These are phyloP conservation scores for Incumbomyces lentus DNA, from an alignment of 2,329 filamentous ascomycete species.

Conservation along the genomic window DNA sequence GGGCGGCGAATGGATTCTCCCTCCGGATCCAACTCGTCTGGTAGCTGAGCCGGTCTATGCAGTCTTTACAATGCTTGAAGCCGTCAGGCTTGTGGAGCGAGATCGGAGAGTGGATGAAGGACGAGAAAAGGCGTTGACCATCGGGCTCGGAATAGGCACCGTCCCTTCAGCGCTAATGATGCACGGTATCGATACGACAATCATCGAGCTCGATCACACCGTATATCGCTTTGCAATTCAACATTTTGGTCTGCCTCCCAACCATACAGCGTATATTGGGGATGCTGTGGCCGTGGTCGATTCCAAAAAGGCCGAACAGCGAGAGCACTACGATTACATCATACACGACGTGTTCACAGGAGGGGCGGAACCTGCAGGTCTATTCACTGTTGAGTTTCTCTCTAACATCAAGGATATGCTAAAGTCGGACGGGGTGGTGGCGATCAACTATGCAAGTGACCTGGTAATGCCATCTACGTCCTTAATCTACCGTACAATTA, in stretches of 20 bases:
- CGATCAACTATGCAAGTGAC: conserved; percentile 95
- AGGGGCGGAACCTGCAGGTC: conserved; percentile 74
- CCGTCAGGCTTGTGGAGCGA: conserved; percentile 67
- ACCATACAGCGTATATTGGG: conserved; percentile 68
- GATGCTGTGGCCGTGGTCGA: conserved; percentile 66
- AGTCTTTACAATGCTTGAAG: conserved; percentile 92
- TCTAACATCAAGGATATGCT: conserved; percentile 59
- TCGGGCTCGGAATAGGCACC: conserved; percentile 88
- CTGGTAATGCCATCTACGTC: conserved; percentile 64
- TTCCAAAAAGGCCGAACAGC: conserved; percentile 27
- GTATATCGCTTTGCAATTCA: conserved; percentile 73
- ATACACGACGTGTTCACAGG: conserved; percentile 96
- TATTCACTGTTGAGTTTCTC: conserved; percentile 84
- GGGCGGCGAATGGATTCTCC: conserved; percentile 72
- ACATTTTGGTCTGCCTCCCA: conserved; percentile 69
- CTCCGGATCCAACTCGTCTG: conserved; percentile 38
- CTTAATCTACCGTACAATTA: conserved; percentile 73
- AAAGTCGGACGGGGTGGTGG: conserved; percentile 68
- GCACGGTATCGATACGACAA: conserved; percentile 84
- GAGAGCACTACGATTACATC: conserved; percentile 72
- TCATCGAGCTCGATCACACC: conserved; percentile 86
- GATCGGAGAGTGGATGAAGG: conserved; percentile 28
- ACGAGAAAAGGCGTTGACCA: conserved; percentile 54
- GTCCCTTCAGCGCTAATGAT: conserved; percentile 75
- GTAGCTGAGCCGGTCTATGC: conserved; percentile 83